Base-by-base conservation (phyloP, 2,329 filamentous ascomycete genomes). In the Arthrocladium fulminans region DNA sequence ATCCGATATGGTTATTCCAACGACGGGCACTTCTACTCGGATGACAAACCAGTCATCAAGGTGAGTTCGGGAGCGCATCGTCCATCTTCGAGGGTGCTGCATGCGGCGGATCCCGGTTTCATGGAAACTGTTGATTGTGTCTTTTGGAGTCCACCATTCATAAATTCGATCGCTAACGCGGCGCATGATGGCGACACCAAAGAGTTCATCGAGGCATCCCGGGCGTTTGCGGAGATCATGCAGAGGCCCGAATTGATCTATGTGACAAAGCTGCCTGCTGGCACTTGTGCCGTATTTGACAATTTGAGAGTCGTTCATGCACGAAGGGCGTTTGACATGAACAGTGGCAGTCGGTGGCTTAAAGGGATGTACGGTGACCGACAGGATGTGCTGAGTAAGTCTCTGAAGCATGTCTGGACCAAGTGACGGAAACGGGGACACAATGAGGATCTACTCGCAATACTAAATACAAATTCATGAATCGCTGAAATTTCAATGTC, bases 281-380 rank as follows among this genome's bases (percentile, higher is more conserved):
- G 90, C 2, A 86, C 95, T 60, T 94, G 88, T 62, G 88, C 89
- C 10, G 75, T 98, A n/a, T 97, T 98, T 62, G 84, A 94, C 63
- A 97, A 97, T 62, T 43, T 56, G 32, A 75, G 90, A 15, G 74
- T 94, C n/a, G 66, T 94, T 61, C 92, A 97, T 69, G 90, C 88
- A 0, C 74, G 92, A 3, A 76, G 73, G 13, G 78, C 80, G 24
- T 97, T 97, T 65, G 80, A 90, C 50, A 60, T 63, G 17, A 67
- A 67, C 0, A 73, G 74, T 5, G 86, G 86, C 1, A 76, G 81
- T 52, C 74, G 90, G 45, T 94, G 87, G 86, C 67, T 97, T 47
- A 85, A 86, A 57, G 92, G 92, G 3, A 78, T 86, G 0, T 98
- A 97, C 66, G 73, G 96, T 23, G 79, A 84, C 53, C 72, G 76